Evolutionary conservation across 2,329 filamentous ascomycete species (phyloP).

Genomic region (Gyromitra esculenta): DNA sequence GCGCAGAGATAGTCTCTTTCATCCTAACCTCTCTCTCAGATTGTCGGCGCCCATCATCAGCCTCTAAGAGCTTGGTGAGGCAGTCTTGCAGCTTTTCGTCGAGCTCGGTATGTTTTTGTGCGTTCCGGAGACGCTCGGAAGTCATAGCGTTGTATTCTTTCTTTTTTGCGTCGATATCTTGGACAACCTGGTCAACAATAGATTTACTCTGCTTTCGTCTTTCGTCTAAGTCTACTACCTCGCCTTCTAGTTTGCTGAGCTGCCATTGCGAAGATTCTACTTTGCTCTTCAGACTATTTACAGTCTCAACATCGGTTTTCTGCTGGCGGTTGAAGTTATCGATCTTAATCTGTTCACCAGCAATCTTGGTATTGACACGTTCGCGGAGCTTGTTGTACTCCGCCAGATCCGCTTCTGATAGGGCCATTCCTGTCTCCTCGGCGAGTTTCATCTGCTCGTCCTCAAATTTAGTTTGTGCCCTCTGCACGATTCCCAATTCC

Average conservation of each 20-base stretch:
- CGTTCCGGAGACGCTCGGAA: constrained; percentile 82
- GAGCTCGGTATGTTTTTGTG: constrained; percentile 84
- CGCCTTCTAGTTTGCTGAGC: constrained; percentile 76
- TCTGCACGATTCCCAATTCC: constrained; percentile 84
- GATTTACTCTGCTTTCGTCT: constrained; percentile 48
- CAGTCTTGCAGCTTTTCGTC: constrained; percentile 91
- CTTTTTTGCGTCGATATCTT: constrained; percentile 86
- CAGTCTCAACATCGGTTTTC: constrained; percentile 90
- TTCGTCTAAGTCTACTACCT: constrained; percentile 67
- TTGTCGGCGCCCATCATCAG: constrained; percentile 84
- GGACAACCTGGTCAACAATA: constrained; percentile 69
- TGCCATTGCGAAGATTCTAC: constrained; percentile 80
- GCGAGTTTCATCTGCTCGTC: constrained; percentile 84
- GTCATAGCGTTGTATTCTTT: constrained; percentile 87
- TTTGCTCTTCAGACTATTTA: constrained; percentile 87
- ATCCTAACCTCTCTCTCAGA: constrained; percentile 80
- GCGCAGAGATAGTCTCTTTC: constrained; percentile 82
- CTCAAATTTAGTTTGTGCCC: constrained; percentile 88
- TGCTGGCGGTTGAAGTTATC: constrained; percentile 87
- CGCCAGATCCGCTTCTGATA: constrained; percentile 85
- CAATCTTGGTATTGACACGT: constrained; percentile 84
- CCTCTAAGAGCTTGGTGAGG: constrained; percentile 81
- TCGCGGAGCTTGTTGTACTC: constrained; percentile 87
- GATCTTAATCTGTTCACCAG: constrained; percentile 81
- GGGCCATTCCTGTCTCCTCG: constrained; percentile 84